A percentile compares a stretch with the other conserved stretches of the same genome.
Conservation (phyloP, 805 yeast genomes). For the Starmerella ratchasimensis region DNA sequence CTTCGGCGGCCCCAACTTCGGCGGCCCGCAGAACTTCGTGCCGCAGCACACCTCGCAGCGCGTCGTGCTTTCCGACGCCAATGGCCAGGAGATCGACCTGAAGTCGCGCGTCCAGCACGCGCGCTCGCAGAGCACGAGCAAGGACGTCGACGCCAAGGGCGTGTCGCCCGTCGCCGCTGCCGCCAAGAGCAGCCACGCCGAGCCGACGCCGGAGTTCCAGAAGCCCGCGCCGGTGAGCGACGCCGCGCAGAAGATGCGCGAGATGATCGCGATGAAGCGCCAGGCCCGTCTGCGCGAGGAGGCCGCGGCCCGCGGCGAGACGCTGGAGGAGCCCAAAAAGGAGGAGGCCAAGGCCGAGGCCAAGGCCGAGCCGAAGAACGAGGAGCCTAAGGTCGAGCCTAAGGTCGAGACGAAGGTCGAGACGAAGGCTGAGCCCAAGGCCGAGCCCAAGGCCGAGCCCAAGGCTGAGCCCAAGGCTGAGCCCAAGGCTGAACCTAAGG, state of each 20-base stretch:
- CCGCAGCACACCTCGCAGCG: neutral
- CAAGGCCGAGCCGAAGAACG: constrained; percentile 4
- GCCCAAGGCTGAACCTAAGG: constrained; percentile 6
- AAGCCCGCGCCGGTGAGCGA: constrained; percentile 7
- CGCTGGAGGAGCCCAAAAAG: constrained; percentile 9
- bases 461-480: constrained; percentile 10
- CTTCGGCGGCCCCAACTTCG: too few species aligned
- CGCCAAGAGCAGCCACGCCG: neutral
- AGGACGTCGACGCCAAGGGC: neutral
- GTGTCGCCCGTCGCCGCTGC: constrained; percentile 1
- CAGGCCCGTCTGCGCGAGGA: constrained; percentile 1
- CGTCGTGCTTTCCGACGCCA: constrained; percentile 13
- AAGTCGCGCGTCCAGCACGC: neutral
- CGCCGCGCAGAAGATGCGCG: constrained; percentile 12
- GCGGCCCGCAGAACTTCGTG: too few species aligned
- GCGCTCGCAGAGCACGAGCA: neutral
- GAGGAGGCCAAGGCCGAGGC: constrained; percentile 6
- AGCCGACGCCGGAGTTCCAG: constrained; percentile 3
- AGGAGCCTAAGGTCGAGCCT: neutral
- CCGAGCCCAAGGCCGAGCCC: constrained; percentile 4
- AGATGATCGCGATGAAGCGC: constrained; percentile 7
- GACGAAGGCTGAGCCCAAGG: constrained; percentile 1
- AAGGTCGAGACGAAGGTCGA: constrained; percentile 4
- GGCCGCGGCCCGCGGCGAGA: too few species aligned
- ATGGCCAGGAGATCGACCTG: constrained; percentile 11